Evolutionary conservation across 2,329 filamentous ascomycete genomes (phyloP).

Genomic region (Mycogone perniciosa): DNA sequence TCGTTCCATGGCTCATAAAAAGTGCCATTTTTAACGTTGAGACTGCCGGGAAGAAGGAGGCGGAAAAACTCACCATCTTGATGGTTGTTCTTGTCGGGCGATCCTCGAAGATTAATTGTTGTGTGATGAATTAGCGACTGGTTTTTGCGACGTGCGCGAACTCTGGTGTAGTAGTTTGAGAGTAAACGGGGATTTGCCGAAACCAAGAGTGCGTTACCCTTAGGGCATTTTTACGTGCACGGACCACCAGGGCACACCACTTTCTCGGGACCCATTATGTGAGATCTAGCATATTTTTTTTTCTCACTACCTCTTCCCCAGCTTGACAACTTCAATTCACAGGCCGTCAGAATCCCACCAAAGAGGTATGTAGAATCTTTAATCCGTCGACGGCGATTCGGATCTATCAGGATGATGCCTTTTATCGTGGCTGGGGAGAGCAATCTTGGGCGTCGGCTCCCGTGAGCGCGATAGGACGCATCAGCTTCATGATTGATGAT

Average conservation of each 20-base stretch:
- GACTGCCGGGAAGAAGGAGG: not conserved
- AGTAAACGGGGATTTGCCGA: constrained; percentile 32
- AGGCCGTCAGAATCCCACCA: constrained; percentile 18
- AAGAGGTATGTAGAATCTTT: constrained; percentile 39
- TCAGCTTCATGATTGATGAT: constrained; percentile 3
- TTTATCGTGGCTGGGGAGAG: constrained; percentile 53
- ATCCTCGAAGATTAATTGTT: constrained; percentile 59
- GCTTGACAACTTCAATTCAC: constrained; percentile 22
- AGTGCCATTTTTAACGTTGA: constrained; percentile 1
- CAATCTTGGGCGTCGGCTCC: constrained; percentile 43
- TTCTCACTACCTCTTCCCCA: constrained; percentile 15
- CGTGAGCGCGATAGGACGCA: constrained; percentile 15
- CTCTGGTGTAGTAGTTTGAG: constrained; percentile 25
- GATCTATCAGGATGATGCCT: constrained; percentile 36
- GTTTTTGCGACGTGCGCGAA: constrained; percentile 25
- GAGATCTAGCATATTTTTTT: constrained; percentile 11
- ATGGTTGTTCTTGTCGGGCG: constrained; percentile 52
- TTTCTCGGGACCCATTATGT: constrained; percentile 11
- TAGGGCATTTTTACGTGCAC: constrained; percentile 41
- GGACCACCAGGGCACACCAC: constrained; percentile 36
- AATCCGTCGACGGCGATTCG: constrained; percentile 24
- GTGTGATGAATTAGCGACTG: constrained; percentile 23
- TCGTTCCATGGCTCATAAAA: not conserved
- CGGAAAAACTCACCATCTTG: constrained; percentile 53
- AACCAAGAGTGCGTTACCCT: constrained; percentile 21